Conservation (phyloP, 257 asterid genomes). For the Solanum ossicruentum region DNA sequence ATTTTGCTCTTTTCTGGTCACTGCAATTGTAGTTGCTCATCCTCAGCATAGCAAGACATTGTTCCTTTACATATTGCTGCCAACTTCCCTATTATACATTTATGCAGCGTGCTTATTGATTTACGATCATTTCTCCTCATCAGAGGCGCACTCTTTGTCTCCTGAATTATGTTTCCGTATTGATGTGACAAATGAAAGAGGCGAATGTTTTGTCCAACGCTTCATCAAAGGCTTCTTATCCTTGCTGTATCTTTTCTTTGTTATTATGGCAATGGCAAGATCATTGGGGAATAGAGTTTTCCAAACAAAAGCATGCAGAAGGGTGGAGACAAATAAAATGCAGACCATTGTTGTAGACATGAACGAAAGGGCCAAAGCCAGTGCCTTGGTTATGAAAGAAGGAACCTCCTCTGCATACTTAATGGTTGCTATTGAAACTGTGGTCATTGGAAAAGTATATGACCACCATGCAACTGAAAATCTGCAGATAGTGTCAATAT, state of each 20-base stretch:
- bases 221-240: conserved; percentile 48
- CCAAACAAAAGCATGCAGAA: conserved; percentile 80
- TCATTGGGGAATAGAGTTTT: conserved; percentile 75
- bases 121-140: conserved; percentile 16
- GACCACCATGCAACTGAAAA: conserved; percentile 99
- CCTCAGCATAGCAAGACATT: background rate
- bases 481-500: conserved; percentile 21
- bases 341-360: conserved; percentile 78
- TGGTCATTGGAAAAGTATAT: conserved; percentile 93
- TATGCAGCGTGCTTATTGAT: background rate
- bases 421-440: conserved; percentile 81
- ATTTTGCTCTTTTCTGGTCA: background rate
- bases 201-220: conserved; percentile 65
- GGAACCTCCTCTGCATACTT: conserved; percentile 81
- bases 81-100: background rate
- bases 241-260: conserved; percentile 34
- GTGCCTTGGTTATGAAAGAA: conserved; percentile 30
- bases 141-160: conserved; percentile 14
- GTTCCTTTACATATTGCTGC: background rate
- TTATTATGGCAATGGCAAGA: conserved; percentile 84
- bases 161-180: conserved; percentile 31
- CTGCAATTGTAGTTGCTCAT: background rate
- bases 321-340: conserved; percentile 51
- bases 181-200: conserved; percentile 34
- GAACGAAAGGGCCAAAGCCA: conserved; percentile 56